Conservation (phyloP, 228 moss, liverwort and hornwort genomes). For the Sphagnum magellanicum region DNA sequence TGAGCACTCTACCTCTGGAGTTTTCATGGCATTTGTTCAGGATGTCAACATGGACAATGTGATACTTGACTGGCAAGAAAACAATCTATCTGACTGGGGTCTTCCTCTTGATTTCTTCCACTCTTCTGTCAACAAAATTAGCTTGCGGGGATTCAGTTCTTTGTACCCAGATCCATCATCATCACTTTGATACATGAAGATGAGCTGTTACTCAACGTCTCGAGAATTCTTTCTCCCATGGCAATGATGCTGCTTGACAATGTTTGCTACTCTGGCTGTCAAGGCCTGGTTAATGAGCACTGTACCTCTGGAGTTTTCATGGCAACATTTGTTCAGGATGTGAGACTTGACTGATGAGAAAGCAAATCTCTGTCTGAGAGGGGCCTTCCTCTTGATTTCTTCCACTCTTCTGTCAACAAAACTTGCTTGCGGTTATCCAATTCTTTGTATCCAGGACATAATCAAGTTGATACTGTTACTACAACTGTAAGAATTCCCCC, state of each 20-base stretch:
- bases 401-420: constrained; percentile 5
- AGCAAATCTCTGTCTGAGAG: constrained; percentile 12
- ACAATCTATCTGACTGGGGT: constrained; percentile 16
- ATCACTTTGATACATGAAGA: too few species aligned
- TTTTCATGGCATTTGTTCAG: constrained; percentile 38
- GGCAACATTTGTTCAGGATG: constrained; percentile 20
- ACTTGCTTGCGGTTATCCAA: background rate
- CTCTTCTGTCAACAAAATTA: background rate
- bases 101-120: constrained; percentile 33
- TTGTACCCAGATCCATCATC: background rate
- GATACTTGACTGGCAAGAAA: constrained; percentile 19
- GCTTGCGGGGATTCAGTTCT: background rate
- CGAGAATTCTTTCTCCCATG: too few species aligned
- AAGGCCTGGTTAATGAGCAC: constrained; percentile 32
- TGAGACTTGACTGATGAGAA: constrained; percentile 21
- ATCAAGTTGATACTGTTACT: too few species aligned
- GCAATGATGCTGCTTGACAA: too few species aligned
- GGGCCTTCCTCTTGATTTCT: constrained; percentile 31
- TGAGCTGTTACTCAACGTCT: too few species aligned
- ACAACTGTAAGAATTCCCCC: too few species aligned
- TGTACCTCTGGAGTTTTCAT: constrained; percentile 40
- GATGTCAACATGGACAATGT: constrained; percentile 19
- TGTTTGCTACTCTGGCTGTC: constrained; percentile 54
- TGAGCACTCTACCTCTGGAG: constrained; percentile 30
- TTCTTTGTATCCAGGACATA: background rate